phyloP scores from a whole-genome alignment of 305 asterid species.

The Salvia sclarea region DNA sequence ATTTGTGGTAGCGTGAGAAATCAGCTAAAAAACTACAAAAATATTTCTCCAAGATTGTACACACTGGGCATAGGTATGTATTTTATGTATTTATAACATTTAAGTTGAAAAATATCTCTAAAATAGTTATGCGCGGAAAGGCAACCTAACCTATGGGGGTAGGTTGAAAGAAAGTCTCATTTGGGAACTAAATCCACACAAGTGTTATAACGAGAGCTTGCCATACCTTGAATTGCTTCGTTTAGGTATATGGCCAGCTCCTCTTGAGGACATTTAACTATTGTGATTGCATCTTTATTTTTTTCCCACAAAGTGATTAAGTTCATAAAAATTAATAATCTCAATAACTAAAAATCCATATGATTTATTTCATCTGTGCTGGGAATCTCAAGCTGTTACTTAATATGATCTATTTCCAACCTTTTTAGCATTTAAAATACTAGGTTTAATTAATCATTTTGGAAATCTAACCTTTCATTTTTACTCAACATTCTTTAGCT shows the following conservation, averaged over 20 bases:
- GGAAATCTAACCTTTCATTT: neutral
- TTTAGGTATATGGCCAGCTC: neutral
- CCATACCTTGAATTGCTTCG: conserved; percentile 2
- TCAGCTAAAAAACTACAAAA: conserved; percentile 41
- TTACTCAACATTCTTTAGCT: conserved; percentile 19
- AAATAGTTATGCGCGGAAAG: neutral
- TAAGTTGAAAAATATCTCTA: neutral
- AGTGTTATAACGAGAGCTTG: conserved; percentile 3
- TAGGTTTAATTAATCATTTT: neutral
- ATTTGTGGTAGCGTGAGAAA: conserved; percentile 61
- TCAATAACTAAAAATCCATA: neutral
- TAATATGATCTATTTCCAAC: conserved; percentile 14
- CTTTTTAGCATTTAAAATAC: conserved; percentile 9
- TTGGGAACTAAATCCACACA: neutral
- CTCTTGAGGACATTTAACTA: conserved; percentile 19
- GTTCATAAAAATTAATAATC: neutral
- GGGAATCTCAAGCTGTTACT: conserved; percentile 17
- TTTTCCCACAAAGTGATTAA: neutral
- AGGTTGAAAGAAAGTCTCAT: conserved; percentile 3
- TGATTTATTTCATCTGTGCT: neutral
- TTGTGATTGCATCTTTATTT: conserved; percentile 3
- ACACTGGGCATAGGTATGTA: conserved; percentile 79
- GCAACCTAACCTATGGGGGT: neutral
- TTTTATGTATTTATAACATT: neutral
- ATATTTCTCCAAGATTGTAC: conserved; percentile 61